Base-by-base conservation (phyloP, 2,329 filamentous ascomycete genomes). In the Diaporthe citriasiana region DNA sequence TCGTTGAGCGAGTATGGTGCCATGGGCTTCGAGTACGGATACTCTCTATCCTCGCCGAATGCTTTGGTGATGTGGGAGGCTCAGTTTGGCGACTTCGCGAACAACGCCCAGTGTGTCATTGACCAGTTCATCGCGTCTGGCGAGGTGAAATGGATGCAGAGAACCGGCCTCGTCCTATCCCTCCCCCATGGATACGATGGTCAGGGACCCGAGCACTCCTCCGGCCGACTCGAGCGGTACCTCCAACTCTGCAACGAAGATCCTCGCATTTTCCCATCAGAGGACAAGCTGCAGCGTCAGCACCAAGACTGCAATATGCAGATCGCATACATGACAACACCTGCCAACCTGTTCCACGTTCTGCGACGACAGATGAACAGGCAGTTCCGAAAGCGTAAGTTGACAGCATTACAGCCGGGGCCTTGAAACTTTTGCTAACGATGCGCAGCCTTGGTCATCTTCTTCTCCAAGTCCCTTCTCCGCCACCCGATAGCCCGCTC, bases 231-330 rank as follows among this genome's bases (percentile, higher is more conserved):
- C 85, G 97, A 99, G 88, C 94, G 97, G 81, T 99, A 97, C 87
- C 90, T 99, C 77, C 97, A 98, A 85, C 92, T 99, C 75, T 97
- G 93, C 86, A 98, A 98, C 85, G 97, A 99, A 84, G 97, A 99
- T 82, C 95, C 97, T 73, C 94, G 97, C 77, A 90, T 97, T 80
- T 99, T 95, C 92, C 97, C 97, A 70, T 89, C 91, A 1, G 88
- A 90, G 42, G 95, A 98, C 78, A 98, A 97, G 89, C 91, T 98
- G 75, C 93, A 97, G 72, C 95, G 97, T 79, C 97, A 98, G 86
- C 97, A 99, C 88, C 97, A 99, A 87, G 97, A 99, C 87, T 98
- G 95, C 89, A 99, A 99, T 88, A 97, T 99, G 92, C 97, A 99
- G 87, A 93, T 99, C 83, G 95, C 93, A 72, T 98, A 97, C 89